Base-by-base conservation (phyloP, 257 asterid species). In the Phtheirospermum japonicum region DNA sequence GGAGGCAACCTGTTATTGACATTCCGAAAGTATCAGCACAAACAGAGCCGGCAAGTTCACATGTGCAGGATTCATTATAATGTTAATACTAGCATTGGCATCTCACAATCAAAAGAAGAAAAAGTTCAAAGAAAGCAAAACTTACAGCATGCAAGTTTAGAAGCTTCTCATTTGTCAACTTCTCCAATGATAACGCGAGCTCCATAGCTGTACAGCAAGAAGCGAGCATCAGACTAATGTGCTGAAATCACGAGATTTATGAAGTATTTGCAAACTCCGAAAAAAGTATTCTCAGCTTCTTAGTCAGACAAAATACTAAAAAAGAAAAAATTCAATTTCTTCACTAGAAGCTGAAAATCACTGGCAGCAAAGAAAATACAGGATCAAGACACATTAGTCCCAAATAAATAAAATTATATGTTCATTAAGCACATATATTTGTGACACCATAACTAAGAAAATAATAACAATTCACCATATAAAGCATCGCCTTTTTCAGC, bases 171-270 rank as follows among this genome's bases (percentile, higher is more conserved):
- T 82, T 86, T 5, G 79, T 75, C 77, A 86, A 63, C 75, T 86
- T 86, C 84, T 86, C 95, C 74, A 86, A 57, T n/a, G 87, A 83
- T 67, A 86, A 54, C 0, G 95, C 85, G 19, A 86, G 80, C 63
- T 84, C 92, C 88, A 84, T 84, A 4, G 88, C 92, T 84, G 73
- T 45, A 65, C 26, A 6, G 8, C 13, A 39, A 16, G 33, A 65
- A 40, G 36, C 9, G 30, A 60, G 17, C 10, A 42, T n/a, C 17
- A 13, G 14, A 18, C 57, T 10, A 9, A 10, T 23, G 33, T 23
- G 58, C 17, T 9, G 56, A 9, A 50, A 50, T 49, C 8, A 40
- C 14, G 31, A 16, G 55, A 49, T 7, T 49, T 18, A 19, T 1
- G 31, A 11, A 18, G 30, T 49, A 5, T 18, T 18, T 17, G 55